Percentiles rank a stretch among this genome's conserved stretches.
phyloP scores from a whole-genome alignment of 768 basidiomycete species.

The Leccinum incarnatum region DNA sequence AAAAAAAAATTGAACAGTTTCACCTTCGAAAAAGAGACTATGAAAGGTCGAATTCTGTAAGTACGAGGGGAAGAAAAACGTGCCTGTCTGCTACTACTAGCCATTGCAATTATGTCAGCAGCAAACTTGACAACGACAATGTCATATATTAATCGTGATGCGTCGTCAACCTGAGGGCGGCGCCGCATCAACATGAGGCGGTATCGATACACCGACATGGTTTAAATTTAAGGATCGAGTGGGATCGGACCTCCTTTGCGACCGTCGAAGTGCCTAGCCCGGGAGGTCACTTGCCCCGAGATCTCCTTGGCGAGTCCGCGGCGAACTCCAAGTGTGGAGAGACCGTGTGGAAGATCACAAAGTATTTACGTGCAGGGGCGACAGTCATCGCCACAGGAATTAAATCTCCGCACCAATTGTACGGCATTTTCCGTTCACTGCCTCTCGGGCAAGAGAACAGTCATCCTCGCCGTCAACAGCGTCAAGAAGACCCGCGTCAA shows the following conservation, averaged over 20 bases:
- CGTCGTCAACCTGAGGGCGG: not conserved
- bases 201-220: not conserved
- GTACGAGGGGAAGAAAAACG: not conserved
- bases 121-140: constrained; percentile 3
- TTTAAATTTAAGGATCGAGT: not conserved
- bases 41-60: constrained; percentile 8
- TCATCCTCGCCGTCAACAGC: constrained; percentile 23
- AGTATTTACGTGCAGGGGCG: not conserved
- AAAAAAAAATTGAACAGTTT: constrained; percentile 3
- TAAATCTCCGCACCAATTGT: constrained; percentile 30
- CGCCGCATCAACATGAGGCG: not conserved
- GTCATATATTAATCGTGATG: no score
- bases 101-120: constrained; percentile 22
- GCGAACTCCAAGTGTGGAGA: not conserved
- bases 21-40: constrained; percentile 8
- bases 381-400: not conserved
- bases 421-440: constrained; percentile 26
- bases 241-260: not conserved
- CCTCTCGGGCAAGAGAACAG: not conserved
- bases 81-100: not conserved
- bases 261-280: not conserved
- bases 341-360: no score
- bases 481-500: constrained; percentile 34
- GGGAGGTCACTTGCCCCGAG: not conserved
- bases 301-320: not conserved